phyloP scores from a whole-genome alignment of 768 basidiomycete genomes.

The Hericium rajendrae region DNA sequence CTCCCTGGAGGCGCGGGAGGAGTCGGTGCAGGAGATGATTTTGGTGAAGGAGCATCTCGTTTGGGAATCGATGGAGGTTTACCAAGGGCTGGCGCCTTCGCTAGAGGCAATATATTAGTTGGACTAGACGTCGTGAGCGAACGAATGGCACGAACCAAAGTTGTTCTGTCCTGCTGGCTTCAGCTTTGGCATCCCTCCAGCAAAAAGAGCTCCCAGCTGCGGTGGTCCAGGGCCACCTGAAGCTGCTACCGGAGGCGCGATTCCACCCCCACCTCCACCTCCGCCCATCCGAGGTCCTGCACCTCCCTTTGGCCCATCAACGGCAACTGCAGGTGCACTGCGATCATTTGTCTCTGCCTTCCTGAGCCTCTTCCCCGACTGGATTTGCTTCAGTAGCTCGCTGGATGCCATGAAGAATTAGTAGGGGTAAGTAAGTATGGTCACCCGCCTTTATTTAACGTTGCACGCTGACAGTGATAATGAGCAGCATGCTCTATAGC shows the following conservation, averaged over 20 bases:
- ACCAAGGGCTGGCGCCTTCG: conserved; percentile 51
- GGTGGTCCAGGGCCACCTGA: conserved; percentile 46
- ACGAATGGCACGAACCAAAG: background rate
- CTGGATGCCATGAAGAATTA: conserved; percentile 50
- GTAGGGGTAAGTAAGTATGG: background rate
- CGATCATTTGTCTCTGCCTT: conserved; percentile 79
- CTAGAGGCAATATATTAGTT: conserved; percentile 23
- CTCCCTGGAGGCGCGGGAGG: conserved; percentile 23
- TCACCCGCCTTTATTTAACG: too few species aligned
- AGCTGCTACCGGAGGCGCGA: conserved; percentile 15
- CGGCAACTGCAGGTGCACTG: conserved; percentile 50
- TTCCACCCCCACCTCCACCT: conserved; percentile 30
- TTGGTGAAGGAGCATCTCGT: conserved; percentile 24
- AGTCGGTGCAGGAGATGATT: conserved; percentile 16
- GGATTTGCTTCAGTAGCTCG: conserved; percentile 73
- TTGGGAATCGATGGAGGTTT: conserved; percentile 61
- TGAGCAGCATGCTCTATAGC: too few species aligned
- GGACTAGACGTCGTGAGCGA: background rate
- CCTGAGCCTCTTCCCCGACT: conserved; percentile 73
- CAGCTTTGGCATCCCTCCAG: conserved; percentile 86
- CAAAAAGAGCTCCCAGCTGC: conserved; percentile 78
- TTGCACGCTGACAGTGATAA: too few species aligned
- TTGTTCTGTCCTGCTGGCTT: conserved; percentile 52
- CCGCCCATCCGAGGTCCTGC: conserved; percentile 24
- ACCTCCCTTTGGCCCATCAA: conserved; percentile 38